A percentile compares a stretch with the other conserved stretches of the same genome.
Conservation (phyloP, 1,284 basidiomycete species). For the Ustilago shanxiensis region DNA sequence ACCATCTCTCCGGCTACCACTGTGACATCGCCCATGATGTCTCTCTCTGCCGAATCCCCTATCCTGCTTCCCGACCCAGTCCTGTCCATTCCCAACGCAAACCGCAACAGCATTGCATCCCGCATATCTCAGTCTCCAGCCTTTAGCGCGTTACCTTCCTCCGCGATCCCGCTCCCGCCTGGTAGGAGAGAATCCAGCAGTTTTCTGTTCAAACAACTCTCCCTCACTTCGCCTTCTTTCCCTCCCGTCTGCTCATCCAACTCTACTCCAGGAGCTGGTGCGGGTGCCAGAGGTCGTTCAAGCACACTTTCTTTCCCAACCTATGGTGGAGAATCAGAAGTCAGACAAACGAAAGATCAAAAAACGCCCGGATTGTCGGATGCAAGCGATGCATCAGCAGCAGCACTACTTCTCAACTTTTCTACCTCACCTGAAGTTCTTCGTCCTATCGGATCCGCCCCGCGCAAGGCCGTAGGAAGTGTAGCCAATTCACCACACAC, state of each 20-base stretch:
- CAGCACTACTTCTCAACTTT: constrained; percentile 49
- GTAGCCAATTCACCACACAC: constrained; percentile 12
- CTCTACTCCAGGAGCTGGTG: not conserved
- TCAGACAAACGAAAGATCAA: constrained; percentile 15
- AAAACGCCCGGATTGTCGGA: constrained; percentile 27
- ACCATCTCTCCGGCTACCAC: constrained; percentile 41
- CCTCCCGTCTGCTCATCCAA: constrained; percentile 2
- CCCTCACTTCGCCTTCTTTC: constrained; percentile 36
- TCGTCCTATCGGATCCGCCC: constrained; percentile 27
- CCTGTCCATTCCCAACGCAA: constrained; percentile 16
- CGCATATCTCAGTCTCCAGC: constrained; percentile 21
- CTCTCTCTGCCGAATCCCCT: constrained; percentile 53
- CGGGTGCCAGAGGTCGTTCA: constrained; percentile 9
- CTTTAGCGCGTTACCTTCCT: constrained; percentile 25
- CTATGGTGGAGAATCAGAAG: constrained; percentile 39
- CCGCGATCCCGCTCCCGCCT: constrained; percentile 34
- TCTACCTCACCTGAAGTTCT: constrained; percentile 56
- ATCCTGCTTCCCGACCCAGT: constrained; percentile 47
- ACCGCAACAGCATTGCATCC: not conserved
- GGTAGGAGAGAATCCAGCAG: constrained; percentile 38
- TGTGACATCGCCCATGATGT: constrained; percentile 58
- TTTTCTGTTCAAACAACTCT: constrained; percentile 49
- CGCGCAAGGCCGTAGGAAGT: not conserved
- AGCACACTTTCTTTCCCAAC: constrained; percentile 17
- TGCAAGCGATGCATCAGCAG: constrained; percentile 33